Base-by-base conservation (phyloP, 768 basidiomycete species). In the Tulasnella sp. region DNA sequence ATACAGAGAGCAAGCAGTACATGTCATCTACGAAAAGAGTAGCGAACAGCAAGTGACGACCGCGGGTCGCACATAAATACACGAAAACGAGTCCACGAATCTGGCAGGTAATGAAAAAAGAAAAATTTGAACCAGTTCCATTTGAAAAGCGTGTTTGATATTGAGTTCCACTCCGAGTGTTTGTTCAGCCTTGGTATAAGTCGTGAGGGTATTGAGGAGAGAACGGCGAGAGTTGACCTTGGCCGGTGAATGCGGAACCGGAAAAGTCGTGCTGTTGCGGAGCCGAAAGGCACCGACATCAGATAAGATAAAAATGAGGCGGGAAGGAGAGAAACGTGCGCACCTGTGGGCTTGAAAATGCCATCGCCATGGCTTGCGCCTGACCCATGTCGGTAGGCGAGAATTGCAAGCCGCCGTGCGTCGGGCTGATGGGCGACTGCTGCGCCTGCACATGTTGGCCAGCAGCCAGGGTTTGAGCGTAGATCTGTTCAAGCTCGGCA, bases 401-500 rank as follows among this genome's bases (percentile, higher is more conserved):
- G 69, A 70, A 70, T 22, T 70, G 69, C 37, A 70, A 31, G 40
- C 37, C n/a, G n/a, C n/a, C 40, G 11, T 70, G 69, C 6, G 17
- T 14, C 5, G 69, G 36, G 69, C 37, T 70, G n/a, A 70, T 42
- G 36, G 69, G 69, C 69, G 69, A 70, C 36, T 70, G 68, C 22
- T 67, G 64, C 9, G 54, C 29, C 36, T 58, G 74, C 1, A 69
- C 54, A 15, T 64, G 39, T 31, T 42, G 38, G 67, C 75, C 73
- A 17, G 76, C 40, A 34, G 54, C 72, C 31, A 75, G 34, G 25
- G 77, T 49, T 14, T 34, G 52, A 76, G 79, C 86, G 85, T 83
- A 89, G 79, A 87, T 80, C 12, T 83, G 84, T 74, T 84, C 83
- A 39, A 96, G 91, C 81, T 91, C 88, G 45, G 85, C 85, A 3